A percentile compares a stretch with the other conserved stretches of the same genome.
These are phyloP conservation scores for Hemileccinum rubropunctum DNA, from an alignment of 768 basidiomycete species.

Conservation along the genomic window DNA sequence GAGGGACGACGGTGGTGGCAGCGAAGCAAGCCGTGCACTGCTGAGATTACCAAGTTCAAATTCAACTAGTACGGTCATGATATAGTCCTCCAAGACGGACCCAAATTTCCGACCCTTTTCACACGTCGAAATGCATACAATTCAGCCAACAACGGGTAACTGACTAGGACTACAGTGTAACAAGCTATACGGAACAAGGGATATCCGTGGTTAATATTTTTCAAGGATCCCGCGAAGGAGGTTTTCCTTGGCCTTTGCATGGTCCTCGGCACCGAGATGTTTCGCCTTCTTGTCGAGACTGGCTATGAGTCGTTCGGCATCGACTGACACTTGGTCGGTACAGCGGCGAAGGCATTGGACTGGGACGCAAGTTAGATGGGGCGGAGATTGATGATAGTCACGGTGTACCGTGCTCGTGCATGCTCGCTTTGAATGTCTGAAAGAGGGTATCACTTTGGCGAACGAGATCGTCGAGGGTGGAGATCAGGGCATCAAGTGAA, in stretches of 20 bases:
- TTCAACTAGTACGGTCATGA: too few species aligned
- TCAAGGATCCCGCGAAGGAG: slow-evolving; percentile 34
- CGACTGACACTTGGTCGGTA: slow-evolving; percentile 46
- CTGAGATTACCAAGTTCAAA: too few species aligned
- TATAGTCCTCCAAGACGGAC: background rate
- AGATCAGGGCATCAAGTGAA: slow-evolving; percentile 40
- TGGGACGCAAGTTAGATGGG: slow-evolving; percentile 22
- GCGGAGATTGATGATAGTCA: background rate
- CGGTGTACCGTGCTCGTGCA: slow-evolving; percentile 48
- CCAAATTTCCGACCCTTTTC: slow-evolving; percentile 15
- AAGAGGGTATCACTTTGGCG: slow-evolving; percentile 49
- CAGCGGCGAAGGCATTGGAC: slow-evolving; percentile 43
- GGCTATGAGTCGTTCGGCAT: slow-evolving; percentile 51
- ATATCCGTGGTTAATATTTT: slow-evolving; percentile 22
- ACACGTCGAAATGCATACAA: slow-evolving; percentile 18
- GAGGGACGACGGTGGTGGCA: slow-evolving; percentile 8
- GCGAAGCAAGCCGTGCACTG: slow-evolving; percentile 6
- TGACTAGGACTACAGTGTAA: slow-evolving; percentile 6
- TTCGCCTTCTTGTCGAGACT: slow-evolving; percentile 54
- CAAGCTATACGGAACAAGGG: background rate
- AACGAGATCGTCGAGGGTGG: slow-evolving; percentile 49
- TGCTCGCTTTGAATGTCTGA: slow-evolving; percentile 40
- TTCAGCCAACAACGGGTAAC: background rate
- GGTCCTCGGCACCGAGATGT: slow-evolving; percentile 32
- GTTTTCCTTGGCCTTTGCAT: slow-evolving; percentile 33